Base-by-base conservation (phyloP, 306 rosid species). In the Cotoneaster glaucophyllus region DNA sequence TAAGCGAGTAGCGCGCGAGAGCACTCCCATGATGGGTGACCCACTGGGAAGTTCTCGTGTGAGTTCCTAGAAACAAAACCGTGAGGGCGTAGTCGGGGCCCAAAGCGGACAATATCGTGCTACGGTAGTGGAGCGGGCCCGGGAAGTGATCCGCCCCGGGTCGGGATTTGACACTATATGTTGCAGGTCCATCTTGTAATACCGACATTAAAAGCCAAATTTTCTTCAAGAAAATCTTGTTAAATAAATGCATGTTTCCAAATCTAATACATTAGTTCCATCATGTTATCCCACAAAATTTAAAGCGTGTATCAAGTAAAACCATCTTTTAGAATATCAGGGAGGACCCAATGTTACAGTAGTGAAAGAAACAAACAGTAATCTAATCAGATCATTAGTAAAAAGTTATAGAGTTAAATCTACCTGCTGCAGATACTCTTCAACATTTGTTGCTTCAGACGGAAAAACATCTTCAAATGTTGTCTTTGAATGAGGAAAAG, bases 361-460 rank as follows among this genome's bases (percentile, higher is more conserved):
- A 9, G 5, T 41, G 28, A 59, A 26, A 58, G 17, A 26, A 61
- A 25, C 54, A 8, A 18, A 24, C 10, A 25, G 28, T 43, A 24
- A 41, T 41, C 57, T 48, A 63, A 78, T 26, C 66, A 67, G 56
- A 77, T 25, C 58, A 44, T 21, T 58, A 4, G 52, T 48, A 29
- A 77, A 22, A 18, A 79, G 53, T 45, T 29, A 65, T 31, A 72
- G 43, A 78, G 70, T 68, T 84, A 79, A 73, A 67, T 19, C 48
- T 86, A 95, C 99, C 97, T 95, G 97, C 88, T 95, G 97, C 84
- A 92, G 87, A 84, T 95, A 95, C 77, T 95, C 99, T 84, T 95
- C 97, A n/a, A 95, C 90, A 31, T 90, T 95, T 59, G 97, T 90
- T 64, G 99, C 97, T 83, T 95, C 99, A 4, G 93, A 97, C 63